Evolutionary conservation across 495 filamentous ascomycete genomes (phyloP).

Genomic region (Hyaloscypha finlandica): DNA sequence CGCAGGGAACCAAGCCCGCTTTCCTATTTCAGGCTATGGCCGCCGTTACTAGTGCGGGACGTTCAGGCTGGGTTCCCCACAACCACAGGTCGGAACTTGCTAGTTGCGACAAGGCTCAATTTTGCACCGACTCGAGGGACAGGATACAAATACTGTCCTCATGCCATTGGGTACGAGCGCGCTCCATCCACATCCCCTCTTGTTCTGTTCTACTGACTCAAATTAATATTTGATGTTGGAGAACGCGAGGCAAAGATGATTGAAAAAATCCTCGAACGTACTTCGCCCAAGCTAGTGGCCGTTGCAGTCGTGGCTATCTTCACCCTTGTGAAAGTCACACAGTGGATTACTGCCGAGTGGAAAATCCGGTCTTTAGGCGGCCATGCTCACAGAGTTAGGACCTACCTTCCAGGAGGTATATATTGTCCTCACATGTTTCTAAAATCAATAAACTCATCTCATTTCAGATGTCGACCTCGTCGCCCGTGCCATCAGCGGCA

Average conservation of each 20-base stretch:
- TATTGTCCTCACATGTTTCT: background rate
- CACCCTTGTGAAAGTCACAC: slow-evolving; percentile 33
- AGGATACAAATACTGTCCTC: slow-evolving; percentile 15
- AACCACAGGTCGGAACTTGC: slow-evolving; percentile 18
- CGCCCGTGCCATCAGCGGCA: slow-evolving; percentile 48
- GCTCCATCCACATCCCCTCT: background rate
- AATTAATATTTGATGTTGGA: slow-evolving; percentile 38
- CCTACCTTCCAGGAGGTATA: slow-evolving; percentile 38
- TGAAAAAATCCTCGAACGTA: slow-evolving; percentile 37
- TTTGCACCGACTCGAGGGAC: slow-evolving; percentile 22
- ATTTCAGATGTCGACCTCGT: slow-evolving; percentile 64
- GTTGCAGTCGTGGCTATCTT: slow-evolving; percentile 34
- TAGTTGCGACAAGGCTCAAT: slow-evolving; percentile 31
- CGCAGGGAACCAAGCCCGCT: background rate
- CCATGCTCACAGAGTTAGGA: slow-evolving; percentile 30
- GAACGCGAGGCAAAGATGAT: slow-evolving; percentile 31
- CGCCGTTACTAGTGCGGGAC: background rate
- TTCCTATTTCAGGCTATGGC: background rate
- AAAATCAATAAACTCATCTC: slow-evolving; percentile 18
- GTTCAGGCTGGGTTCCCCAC: background rate
- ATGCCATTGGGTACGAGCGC: background rate
- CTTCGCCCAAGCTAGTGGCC: slow-evolving; percentile 36
- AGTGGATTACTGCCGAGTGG: slow-evolving; percentile 37
- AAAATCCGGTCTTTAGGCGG: slow-evolving; percentile 47
- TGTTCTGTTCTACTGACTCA: background rate